Conservation (phyloP, 176 grass and related monocot species). For the Dendrocalamus sinicus region DNA sequence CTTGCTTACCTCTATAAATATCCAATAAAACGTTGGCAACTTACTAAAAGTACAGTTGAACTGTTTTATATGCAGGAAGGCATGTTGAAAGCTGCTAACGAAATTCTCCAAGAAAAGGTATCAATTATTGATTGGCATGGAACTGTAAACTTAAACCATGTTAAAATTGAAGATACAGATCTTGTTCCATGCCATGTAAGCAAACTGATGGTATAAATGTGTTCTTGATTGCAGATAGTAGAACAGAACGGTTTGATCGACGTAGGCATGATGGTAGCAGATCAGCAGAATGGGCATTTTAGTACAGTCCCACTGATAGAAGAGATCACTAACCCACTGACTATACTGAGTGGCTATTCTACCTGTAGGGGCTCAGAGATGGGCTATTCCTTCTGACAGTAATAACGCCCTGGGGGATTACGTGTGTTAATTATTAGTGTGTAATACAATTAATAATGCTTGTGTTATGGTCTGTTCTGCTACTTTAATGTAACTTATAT, state of each 20-base stretch:
- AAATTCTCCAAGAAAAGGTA: slow-evolving; percentile 88
- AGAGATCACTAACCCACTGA: slow-evolving; percentile 86
- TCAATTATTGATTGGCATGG: background rate
- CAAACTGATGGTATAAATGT: background rate
- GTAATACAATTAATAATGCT: slow-evolving; percentile 49
- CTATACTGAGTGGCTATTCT: slow-evolving; percentile 86
- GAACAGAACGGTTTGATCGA: slow-evolving; percentile 74
- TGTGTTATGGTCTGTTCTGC: slow-evolving; percentile 39
- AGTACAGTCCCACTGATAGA: slow-evolving; percentile 66
- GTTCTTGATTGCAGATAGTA: slow-evolving; percentile 70
- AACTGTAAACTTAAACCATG: slow-evolving; percentile 2
- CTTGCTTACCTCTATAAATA: slow-evolving; percentile 18
- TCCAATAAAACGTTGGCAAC: background rate
- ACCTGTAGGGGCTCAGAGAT: slow-evolving; percentile 79
- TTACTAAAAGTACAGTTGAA: slow-evolving; percentile 28
- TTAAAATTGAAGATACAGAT: background rate
- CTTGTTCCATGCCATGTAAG: background rate
- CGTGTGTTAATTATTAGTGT: slow-evolving; percentile 45
- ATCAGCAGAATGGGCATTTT: slow-evolving; percentile 93
- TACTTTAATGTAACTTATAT: background rate
- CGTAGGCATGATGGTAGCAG: slow-evolving; percentile 53
- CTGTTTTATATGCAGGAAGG: slow-evolving; percentile 65
- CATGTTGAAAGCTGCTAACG: slow-evolving; percentile 84
- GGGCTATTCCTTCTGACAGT: slow-evolving; percentile 75
- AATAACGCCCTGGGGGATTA: slow-evolving; percentile 55